Evolutionary conservation across 1,284 basidiomycete species (phyloP), one percentile per base, ranked within the genome.

Genomic region (Pterulicium gracile): DNA sequence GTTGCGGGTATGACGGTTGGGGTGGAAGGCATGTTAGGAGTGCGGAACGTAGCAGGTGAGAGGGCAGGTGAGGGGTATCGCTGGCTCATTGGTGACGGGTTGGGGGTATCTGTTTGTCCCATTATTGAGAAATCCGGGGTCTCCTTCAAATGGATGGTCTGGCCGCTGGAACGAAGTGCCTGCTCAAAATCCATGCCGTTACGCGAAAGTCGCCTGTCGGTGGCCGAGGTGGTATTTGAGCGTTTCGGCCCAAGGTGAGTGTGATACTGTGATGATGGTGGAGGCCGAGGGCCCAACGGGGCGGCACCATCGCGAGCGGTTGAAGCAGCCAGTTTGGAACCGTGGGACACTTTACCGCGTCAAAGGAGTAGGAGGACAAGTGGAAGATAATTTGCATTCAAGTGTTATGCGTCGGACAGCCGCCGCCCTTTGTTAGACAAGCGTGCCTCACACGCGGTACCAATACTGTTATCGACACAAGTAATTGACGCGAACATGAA

Each of bases 181-280:
- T 80, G 74, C 63, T 89, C 86, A 55, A 89, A 89, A 58, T 87
- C 83, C 58, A 81, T 66, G 61, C 84, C 82, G 24, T 79, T 78
- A 39, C 83, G 76, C 35, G 86, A 88, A 35, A 71, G 58, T 34
- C 80, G 69, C 47, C 70, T 70, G 45, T 65, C 65, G 20, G 67
- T 60, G 45, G 61, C 63, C 59, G 58, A 60, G 47, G 60, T 48
- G 62, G 79, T 74, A 51, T 66, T 68, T 3, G 73, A 70, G 2
- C 69, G 72, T 51, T 77, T 67, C 18, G 79, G 77, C 43, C 72
- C 73, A 24, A 80, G 68, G 36, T 70, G 68, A 19, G 67, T 54
- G 4, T 73, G 68, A 57, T 72, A 77, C n/a, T 77, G 63, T 17
- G 76, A 67, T 14, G 72, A 66, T 46, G 71, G 66, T 41, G 64